Evolutionary conservation across 192 early-diverging fungal species (phyloP), one percentile per base, ranked within the genome.

Genomic region (Piromyces finnis): DNA sequence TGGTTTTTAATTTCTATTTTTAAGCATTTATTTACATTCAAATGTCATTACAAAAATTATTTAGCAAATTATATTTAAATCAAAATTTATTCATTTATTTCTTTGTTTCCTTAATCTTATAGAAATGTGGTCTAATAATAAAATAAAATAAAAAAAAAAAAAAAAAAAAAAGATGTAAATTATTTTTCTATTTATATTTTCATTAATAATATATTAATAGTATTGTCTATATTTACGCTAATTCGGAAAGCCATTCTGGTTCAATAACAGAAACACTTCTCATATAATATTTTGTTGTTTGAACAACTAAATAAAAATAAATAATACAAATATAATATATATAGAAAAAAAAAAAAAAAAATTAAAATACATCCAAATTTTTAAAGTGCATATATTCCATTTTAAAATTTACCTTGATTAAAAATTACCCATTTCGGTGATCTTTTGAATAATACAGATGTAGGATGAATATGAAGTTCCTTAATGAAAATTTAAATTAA

Each of bases 381-480:
- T 51, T 82, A 12, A 35, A 7, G 32, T 35, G 12, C 12, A 35
- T 35, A 35, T 35, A 35, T n/a, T n/a, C n/a, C n/a, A n/a, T n/a
- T n/a, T n/a, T n/a, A n/a, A n/a, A n/a, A n/a, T n/a, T 14, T 51
- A 89, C 88, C 87, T 83, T 88, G 87, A 51, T 87, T 83, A 81
- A 85, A 90, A 0, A 88, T 80, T 22, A 90, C 83, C 82, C 85
- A 90, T 35, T 32, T 32, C 29, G 89, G 89, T 16, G 85, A 82
- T 29, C 92, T 86, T 32, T 85, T 80, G 77, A 82, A 85, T 29
- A 89, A 82, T n/a, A 68, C 79, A 6, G 29, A 30, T 29, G 32
- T 29, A 16, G 79, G 79, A 68, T 79, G 79, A 39, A 39, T 39
- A 39, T 68, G 84, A 83, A 87, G 30, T 80, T 78, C 41, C 81